A percentile compares a stretch with the other conserved stretches of the same genome.
phyloP scores from a whole-genome alignment of 1,284 basidiomycete species.

The Termitomyces sp. region DNA sequence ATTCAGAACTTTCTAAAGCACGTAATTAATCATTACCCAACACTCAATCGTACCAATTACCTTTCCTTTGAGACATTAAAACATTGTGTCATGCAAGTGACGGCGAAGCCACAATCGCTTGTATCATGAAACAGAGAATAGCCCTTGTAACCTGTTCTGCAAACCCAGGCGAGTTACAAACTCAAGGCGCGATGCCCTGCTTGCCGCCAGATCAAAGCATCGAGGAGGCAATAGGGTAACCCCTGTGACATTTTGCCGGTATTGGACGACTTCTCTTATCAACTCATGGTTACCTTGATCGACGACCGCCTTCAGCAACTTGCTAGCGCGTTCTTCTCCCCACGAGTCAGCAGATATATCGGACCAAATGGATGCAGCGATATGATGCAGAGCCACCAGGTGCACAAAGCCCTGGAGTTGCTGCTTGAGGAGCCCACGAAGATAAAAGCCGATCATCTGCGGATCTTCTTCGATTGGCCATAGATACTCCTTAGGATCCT shows the following conservation, averaged over 20 bases:
- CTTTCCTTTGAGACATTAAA: no score
- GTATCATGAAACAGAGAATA: constrained; percentile 8
- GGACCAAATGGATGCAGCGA: constrained; percentile 73
- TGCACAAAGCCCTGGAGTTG: constrained; percentile 59
- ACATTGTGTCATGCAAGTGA: no score
- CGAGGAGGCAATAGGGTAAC: constrained; percentile 25
- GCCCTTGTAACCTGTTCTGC: constrained; percentile 19
- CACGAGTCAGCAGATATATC: constrained; percentile 36
- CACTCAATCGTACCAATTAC: no score
- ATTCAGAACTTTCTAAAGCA: no score
- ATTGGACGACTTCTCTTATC: constrained; percentile 50
- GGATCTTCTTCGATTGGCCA: constrained; percentile 67
- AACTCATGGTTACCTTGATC: constrained; percentile 42
- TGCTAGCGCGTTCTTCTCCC: constrained; percentile 39
- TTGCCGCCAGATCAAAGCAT: constrained; percentile 24
- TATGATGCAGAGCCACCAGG: constrained; percentile 74
- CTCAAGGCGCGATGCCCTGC: constrained; percentile 17
- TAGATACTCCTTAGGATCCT: constrained; percentile 56
- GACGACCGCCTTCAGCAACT: constrained; percentile 49
- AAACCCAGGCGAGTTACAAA: constrained; percentile 22
- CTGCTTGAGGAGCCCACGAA: constrained; percentile 44
- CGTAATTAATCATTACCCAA: no score
- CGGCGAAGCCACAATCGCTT: background rate
- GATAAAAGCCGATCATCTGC: constrained; percentile 62
- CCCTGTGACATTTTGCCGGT: constrained; percentile 29